A percentile compares a stretch with the other conserved stretches of the same genome.
These are phyloP conservation scores for Aschersonia sp. DNA, from an alignment of 2,329 filamentous ascomycete species.

Conservation along the genomic window DNA sequence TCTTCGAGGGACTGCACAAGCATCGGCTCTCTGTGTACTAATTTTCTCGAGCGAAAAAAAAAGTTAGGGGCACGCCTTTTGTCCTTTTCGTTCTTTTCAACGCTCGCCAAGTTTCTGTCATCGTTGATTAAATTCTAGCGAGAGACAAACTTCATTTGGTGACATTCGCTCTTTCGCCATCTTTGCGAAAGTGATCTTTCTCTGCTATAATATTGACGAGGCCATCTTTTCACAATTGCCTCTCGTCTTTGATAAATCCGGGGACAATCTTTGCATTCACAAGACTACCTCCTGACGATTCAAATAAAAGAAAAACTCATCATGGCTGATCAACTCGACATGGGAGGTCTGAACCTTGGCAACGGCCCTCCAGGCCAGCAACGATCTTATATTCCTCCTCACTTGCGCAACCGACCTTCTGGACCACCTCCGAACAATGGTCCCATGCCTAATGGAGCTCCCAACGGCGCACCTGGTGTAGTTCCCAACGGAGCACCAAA, in stretches of 20 bases:
- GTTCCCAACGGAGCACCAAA: slow-evolving; percentile 9
- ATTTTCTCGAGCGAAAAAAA: slow-evolving; percentile 18
- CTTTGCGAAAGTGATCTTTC: not conserved
- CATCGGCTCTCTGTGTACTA: slow-evolving; percentile 16
- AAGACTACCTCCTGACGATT: not conserved
- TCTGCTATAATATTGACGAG: not conserved
- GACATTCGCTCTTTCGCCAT: not conserved
- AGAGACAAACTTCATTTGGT: slow-evolving; percentile 12
- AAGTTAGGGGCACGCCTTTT: slow-evolving; percentile 14
- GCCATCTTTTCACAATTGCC: not conserved
- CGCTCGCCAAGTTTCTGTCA: not conserved
- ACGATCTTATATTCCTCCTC: slow-evolving; percentile 74
- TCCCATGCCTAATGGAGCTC: slow-evolving; percentile 14
- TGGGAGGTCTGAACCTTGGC: slow-evolving; percentile 61
- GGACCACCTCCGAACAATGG: slow-evolving; percentile 6
- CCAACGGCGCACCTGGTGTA: slow-evolving; percentile 9
- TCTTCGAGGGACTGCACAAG: slow-evolving; percentile 24
- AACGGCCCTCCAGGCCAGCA: slow-evolving; percentile 16
- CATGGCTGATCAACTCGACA: slow-evolving; percentile 56
- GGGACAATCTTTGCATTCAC: not conserved
- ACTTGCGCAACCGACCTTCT: slow-evolving; percentile 48
- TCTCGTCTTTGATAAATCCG: not conserved
- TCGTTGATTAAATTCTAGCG: not conserved
- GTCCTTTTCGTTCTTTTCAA: slow-evolving; percentile 13
- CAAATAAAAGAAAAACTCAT: slow-evolving; percentile 17